Conservation (phyloP, 352 stramenopile species). For the Aphanomyces invadans region DNA sequence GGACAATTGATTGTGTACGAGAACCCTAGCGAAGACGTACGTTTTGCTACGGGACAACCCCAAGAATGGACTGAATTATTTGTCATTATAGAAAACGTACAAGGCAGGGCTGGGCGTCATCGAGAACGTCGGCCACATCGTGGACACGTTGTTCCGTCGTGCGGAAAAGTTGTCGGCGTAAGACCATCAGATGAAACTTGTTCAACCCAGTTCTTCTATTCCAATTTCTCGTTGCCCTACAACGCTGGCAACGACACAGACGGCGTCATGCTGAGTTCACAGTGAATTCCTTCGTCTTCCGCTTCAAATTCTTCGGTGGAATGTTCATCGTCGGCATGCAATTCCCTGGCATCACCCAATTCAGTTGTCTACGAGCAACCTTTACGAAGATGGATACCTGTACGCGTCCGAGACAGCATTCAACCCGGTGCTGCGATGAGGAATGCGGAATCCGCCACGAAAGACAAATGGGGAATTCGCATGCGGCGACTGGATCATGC, state of each 20-base stretch:
- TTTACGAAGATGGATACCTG: neutral
- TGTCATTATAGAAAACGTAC: constrained; percentile 68
- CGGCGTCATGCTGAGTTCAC: neutral
- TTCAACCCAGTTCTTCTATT: neutral
- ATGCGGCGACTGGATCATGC: constrained; percentile 33
- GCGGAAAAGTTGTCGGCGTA: constrained; percentile 76
- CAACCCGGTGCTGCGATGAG: constrained; percentile 28
- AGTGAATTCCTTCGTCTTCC: constrained; percentile 10
- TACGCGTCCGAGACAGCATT: constrained; percentile 21
- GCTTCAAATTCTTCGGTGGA: constrained; percentile 11
- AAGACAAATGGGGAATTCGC: constrained; percentile 39
- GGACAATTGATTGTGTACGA: constrained; percentile 99
- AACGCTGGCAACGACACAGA: constrained; percentile 21
- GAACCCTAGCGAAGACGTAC: constrained; percentile 86
- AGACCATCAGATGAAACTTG: too few relatives aligned
- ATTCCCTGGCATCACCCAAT: constrained; percentile 10
- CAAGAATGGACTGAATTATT: neutral
- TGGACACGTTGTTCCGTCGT: constrained; percentile 91
- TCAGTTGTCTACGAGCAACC: neutral
- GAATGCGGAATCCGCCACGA: constrained; percentile 48
- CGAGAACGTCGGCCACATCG: constrained; percentile 94
- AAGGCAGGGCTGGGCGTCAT: constrained; percentile 93
- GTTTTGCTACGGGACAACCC: too few relatives aligned
- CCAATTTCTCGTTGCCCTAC: too few relatives aligned
- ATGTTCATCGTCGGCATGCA: constrained; percentile 10